Evolutionary conservation across 2,329 filamentous ascomycete species (phyloP).

Genomic region (Rhynchosporium graminicola): DNA sequence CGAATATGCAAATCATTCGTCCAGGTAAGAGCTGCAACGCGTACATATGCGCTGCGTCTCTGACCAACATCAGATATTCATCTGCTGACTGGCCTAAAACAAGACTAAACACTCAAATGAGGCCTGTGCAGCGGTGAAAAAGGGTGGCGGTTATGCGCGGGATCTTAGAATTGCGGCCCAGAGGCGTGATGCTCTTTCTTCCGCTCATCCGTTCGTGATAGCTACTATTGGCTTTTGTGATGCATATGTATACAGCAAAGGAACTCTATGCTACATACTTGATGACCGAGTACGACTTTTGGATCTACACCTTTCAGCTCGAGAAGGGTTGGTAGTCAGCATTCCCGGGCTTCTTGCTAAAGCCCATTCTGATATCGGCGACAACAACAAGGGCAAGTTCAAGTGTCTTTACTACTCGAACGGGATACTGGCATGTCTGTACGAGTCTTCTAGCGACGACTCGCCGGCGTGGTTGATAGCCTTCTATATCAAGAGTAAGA

Average conservation of each 20-base stretch:
- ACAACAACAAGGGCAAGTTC: constrained; percentile 48
- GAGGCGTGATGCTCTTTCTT: constrained; percentile 59
- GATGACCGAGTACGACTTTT: constrained; percentile 57
- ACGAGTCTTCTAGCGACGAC: constrained; percentile 45
- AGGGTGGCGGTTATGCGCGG: constrained; percentile 45
- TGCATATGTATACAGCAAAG: constrained; percentile 62
- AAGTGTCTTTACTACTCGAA: constrained; percentile 58
- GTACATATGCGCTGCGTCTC: constrained; percentile 10
- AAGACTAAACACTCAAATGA: constrained; percentile 38
- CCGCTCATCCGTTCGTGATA: constrained; percentile 62
- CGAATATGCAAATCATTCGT: constrained; percentile 37
- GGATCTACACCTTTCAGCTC: constrained; percentile 53
- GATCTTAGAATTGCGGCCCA: constrained; percentile 63
- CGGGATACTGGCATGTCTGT: constrained; percentile 59
- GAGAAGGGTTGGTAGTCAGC: constrained; percentile 57
- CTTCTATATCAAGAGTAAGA: constrained; percentile 45
- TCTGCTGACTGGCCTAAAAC: constrained; percentile 31
- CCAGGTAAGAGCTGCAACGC: constrained; percentile 28
- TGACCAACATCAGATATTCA: constrained; percentile 16
- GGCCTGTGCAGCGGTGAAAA: constrained; percentile 27
- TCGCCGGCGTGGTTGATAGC: constrained; percentile 55
- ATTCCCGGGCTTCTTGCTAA: constrained; percentile 47
- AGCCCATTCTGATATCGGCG: constrained; percentile 43
- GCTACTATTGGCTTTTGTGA: constrained; percentile 60
- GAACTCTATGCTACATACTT: constrained; percentile 64